Evolutionary conservation across 768 basidiomycete genomes (phyloP), one percentile per base, ranked within the genome.

Genomic region (Chalciporus pseudorubinellus): DNA sequence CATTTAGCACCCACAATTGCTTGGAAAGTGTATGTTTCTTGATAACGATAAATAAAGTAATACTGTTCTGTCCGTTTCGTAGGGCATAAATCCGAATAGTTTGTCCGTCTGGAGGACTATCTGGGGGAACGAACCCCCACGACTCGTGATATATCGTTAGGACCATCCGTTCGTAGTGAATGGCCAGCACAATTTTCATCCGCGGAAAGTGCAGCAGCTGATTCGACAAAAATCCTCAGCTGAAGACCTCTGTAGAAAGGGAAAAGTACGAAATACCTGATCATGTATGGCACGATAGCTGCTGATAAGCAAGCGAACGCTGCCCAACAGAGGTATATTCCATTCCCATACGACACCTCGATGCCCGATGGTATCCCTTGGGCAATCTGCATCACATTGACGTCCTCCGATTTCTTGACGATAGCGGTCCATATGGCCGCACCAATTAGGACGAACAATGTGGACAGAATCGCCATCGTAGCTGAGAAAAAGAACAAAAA

Each of bases 131-230:
- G 49, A 34, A 31, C 24, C 45, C 29, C 20, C 48, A 26, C 19
- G 33, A 33, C 6, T 53, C 53, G 39, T 56, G 18, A 56, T 24
- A 54, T 52, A 44, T 59, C 59, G n/a, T 65, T 46, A 48, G 49
- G 57, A 50, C 52, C 48, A 51, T 56, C 46, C 47, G 28, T 11
- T 46, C 51, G 39, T 56, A 39, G 28, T 55, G 56, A 59, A 64
- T 69, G 65, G 14, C 63, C 53, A 55, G 61, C 69, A 71, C 59
- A 53, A 48, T 47, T 34, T 44, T 73, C 62, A 87, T 71, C 87
- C 85, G 56, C 87, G 82, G 72, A 77, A 91, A 48, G 89, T 91
- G 70, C 87, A 90, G 61, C 87, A 91, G 58, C 89, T 91, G 56
- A n/a, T 24, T 40, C 36, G 22, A 56, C 6, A 18, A n/a, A 26